Evolutionary conservation across 352 stramenopile genomes (phyloP), one percentile per base, ranked within the genome.

Genomic region (Globisporangium rhizosaccharum): DNA sequence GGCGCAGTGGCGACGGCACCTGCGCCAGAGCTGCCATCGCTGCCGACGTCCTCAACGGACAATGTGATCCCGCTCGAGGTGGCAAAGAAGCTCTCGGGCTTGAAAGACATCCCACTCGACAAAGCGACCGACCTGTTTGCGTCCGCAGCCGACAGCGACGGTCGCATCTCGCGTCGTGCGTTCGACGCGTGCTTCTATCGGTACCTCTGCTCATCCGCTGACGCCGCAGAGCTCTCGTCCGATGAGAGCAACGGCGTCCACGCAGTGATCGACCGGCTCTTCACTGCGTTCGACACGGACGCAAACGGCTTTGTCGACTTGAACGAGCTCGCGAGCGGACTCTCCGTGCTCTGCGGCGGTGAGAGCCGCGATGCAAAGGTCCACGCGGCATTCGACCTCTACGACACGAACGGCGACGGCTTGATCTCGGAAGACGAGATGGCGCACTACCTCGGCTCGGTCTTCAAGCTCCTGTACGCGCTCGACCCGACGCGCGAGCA

Each of bases 401-500:
- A 94, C 46, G 87, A 96, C 63, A 76, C 67, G 25, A 88, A 96
- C 63, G 73, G 72, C 15, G 86, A 96, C 51, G 88, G 88, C 2
- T 71, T 90, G 39, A 93, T 96, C 55, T 89, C 78, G 9, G 66
- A 88, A 59, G 77, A 88, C 3, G 87, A 96, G 55, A 93, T 96
- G 85, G 73, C 72, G 9, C 78, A 88, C 65, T 96, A 96, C 58
- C 68, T 96, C n/a, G 72, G 74, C 41, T 92, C 79, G 0, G 82
- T 95, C 6, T 96, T 93, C 60, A 88, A 83, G 62, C 53, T 94
- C 26, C 57, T 96, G 18, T 93, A 87, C 57, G 78, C 79, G 36
- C 55, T 88, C 3, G 82, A 92, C 50, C 86, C 81, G 28, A 81
- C 79, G 15, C 76, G 72, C 1, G 62, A 79, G 44, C 69, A 76